Conservation (phyloP, 2,329 filamentous ascomycete genomes). For the Ophiostoma pallidulum region DNA sequence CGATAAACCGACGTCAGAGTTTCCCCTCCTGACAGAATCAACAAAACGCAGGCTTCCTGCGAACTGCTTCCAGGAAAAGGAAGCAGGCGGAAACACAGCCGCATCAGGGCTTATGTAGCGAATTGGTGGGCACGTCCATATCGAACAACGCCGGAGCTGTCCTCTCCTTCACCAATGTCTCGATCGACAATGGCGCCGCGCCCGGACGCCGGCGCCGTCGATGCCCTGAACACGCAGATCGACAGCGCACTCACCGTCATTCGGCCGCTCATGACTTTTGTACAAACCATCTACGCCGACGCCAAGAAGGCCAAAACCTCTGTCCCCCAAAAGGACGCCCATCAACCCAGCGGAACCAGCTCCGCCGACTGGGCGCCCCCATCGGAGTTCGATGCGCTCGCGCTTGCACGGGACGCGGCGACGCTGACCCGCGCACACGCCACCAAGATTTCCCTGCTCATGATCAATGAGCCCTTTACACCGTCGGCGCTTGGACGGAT, state of each 20-base stretch:
- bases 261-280: conserved; percentile 26
- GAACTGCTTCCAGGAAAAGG: too few species aligned
- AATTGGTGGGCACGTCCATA: too few species aligned
- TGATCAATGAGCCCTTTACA: conserved; percentile 81
- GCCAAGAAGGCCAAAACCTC: conserved; percentile 9
- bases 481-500: conserved; percentile 63
- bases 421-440: conserved; percentile 69
- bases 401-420: conserved; percentile 62
- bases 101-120: too few species aligned
- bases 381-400: conserved; percentile 44
- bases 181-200: conserved; percentile 14
- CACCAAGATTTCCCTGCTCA: conserved; percentile 78
- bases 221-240: conserved; percentile 31
- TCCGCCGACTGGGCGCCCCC: conserved; percentile 2
- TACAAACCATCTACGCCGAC: conserved; percentile 29
- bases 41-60: too few species aligned
- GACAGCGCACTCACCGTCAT: conserved; percentile 30
- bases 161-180: too few species aligned
- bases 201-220: conserved; percentile 18
- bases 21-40: neutral
- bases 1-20: neutral
- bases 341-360: too few species aligned
- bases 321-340: neutral
- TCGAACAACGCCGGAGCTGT: too few species aligned
- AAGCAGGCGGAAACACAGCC: too few species aligned